These are phyloP conservation scores for Pichia sp. DNA, from an alignment of 1,139 yeast genomes.

Conservation along the genomic window DNA sequence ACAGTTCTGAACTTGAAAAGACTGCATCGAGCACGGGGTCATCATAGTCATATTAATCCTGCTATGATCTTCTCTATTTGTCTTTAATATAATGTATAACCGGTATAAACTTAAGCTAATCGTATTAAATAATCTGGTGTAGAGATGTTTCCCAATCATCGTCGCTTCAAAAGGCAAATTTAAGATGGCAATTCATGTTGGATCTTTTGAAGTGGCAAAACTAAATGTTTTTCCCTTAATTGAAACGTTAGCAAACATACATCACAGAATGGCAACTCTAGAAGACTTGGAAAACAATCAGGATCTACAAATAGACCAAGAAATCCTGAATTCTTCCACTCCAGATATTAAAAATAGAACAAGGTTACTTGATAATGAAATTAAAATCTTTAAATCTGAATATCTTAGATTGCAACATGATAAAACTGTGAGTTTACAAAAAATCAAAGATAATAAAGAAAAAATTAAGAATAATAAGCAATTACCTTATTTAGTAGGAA, in stretches of 20 bases:
- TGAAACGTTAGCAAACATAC: background rate
- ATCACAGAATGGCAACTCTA: slow-evolving; percentile 50
- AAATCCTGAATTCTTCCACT: slow-evolving; percentile 70
- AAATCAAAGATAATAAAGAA: slow-evolving; percentile 93
- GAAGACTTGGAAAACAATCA: slow-evolving; percentile 55
- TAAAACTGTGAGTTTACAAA: slow-evolving; percentile 84
- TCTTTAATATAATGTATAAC: background rate
- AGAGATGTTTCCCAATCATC: slow-evolving; percentile 1
- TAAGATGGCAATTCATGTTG: background rate
- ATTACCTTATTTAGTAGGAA: slow-evolving; percentile 95
- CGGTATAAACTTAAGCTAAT: background rate
- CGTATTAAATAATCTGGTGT: slow-evolving; percentile 1
- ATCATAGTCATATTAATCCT: background rate
- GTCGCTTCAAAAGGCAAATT: background rate
- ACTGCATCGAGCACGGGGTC: background rate
- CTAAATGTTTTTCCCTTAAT: background rate
- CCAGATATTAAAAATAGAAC: slow-evolving; percentile 83
- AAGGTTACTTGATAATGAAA: slow-evolving; percentile 86
- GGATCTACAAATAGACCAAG: slow-evolving; percentile 62
- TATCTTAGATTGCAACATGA: slow-evolving; percentile 87
- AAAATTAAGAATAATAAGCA: slow-evolving; percentile 94
- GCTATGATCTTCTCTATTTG: background rate
- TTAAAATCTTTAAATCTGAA: slow-evolving; percentile 92
- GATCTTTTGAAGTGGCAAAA: background rate
- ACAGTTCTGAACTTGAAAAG: slow-evolving; percentile 4